These are phyloP conservation scores for Petunia axillaris DNA, from an alignment of 257 asterid species.

Conservation along the genomic window DNA sequence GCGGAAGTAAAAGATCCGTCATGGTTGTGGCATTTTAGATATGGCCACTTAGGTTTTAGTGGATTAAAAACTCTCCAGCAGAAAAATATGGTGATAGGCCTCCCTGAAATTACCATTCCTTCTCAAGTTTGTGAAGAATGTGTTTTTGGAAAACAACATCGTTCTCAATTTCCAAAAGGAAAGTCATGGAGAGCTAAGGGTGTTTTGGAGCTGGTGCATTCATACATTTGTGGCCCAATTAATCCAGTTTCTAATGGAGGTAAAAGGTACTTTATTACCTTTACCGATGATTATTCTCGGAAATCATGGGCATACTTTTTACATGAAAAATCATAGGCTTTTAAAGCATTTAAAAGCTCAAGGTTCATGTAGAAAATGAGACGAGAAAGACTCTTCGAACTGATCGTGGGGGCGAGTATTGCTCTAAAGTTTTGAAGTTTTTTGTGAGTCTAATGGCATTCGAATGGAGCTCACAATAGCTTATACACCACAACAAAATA, in stretches of 20 bases:
- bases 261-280: not conserved
- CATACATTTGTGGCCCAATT: not conserved
- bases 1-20: not conserved
- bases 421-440: not conserved
- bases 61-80: not conserved
- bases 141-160: not conserved
- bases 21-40: constrained; percentile 18
- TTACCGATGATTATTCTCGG: not conserved
- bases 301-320: not conserved
- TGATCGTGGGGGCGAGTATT: not conserved
- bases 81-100: not conserved
- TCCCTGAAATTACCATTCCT: not conserved
- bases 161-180: not conserved
- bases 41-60: constrained; percentile 5
- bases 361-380: not conserved
- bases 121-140: not conserved
- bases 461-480: not conserved
- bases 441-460: not conserved
- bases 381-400: not conserved
- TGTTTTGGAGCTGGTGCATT: not conserved
- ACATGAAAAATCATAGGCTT: not conserved
- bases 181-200: not conserved
- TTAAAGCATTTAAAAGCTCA: not conserved
- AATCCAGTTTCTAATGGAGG: not conserved
- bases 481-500: not conserved